These are phyloP conservation scores for Corallochytrium limacisporum DNA, from an alignment of 78 protist genomes.

Conservation along the genomic window DNA sequence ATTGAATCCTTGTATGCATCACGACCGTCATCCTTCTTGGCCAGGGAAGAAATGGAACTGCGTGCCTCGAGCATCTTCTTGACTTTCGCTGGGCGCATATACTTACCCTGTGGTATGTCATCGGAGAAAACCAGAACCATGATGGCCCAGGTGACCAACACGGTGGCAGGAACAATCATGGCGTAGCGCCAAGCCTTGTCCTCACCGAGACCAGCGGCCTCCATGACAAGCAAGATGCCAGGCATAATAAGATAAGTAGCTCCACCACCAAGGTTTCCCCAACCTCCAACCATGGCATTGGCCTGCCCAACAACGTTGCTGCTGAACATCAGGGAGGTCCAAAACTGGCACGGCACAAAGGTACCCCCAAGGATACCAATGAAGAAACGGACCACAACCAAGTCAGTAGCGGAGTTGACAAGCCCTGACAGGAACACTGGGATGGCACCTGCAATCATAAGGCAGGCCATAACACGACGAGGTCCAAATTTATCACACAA, in stretches of 20 bases:
- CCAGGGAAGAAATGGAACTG: neutral
- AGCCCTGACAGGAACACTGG: neutral
- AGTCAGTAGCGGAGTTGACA: neutral
- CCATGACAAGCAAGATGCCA: neutral
- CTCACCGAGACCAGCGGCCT: neutral
- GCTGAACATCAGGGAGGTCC: neutral
- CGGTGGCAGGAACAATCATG: neutral
- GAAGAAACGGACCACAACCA: neutral
- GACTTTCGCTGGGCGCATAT: no score
- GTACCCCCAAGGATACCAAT: neutral
- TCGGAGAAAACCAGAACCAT: neutral
- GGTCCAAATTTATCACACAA: neutral
- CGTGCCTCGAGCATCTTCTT: no score
- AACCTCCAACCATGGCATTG: neutral
- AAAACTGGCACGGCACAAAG: neutral
- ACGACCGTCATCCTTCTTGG: neutral
- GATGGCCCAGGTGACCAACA: neutral
- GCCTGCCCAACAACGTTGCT: neutral
- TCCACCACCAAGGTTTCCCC: constrained; percentile 5
- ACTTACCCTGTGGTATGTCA: neutral
- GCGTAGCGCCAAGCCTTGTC: constrained; percentile 3
- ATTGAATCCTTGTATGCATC: no score
- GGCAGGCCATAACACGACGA: neutral
- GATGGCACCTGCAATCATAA: neutral
- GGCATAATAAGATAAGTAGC: neutral